A percentile compares a stretch with the other conserved stretches of the same genome.
Evolutionary conservation across 2,329 filamentous ascomycete species (phyloP).

Genomic region (Pyrenophora teres): DNA sequence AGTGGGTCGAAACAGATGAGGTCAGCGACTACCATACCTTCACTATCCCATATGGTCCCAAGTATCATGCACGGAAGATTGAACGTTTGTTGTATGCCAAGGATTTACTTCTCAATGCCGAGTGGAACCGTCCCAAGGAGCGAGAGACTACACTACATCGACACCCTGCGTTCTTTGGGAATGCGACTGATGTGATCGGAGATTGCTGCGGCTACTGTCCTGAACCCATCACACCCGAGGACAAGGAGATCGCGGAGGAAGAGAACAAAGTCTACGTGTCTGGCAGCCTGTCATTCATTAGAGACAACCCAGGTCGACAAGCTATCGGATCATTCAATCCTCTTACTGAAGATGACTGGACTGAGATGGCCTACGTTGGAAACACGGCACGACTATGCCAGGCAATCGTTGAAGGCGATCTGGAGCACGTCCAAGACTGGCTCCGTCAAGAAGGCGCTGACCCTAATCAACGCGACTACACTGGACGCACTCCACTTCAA

Average conservation of each 20-base stretch:
- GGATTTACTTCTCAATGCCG: conserved; percentile 78
- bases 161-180: conserved; percentile 84
- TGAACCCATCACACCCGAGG: conserved; percentile 68
- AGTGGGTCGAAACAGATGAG: conserved; percentile 79
- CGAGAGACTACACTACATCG: conserved; percentile 79
- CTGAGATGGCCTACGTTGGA: conserved; percentile 86
- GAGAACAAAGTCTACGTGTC: conserved; percentile 78
- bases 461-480: conserved; percentile 65
- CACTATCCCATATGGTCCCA: conserved; percentile 68
- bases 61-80: conserved; percentile 66
- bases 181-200: conserved; percentile 69
- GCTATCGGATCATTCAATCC: conserved; percentile 76
- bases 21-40: conserved; percentile 74
- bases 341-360: conserved; percentile 82
- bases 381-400: conserved; percentile 78
- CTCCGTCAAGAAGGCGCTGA: conserved; percentile 68
- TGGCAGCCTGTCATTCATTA: conserved; percentile 73
- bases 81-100: conserved; percentile 82
- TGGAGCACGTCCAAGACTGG: conserved; percentile 74
- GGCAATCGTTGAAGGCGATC: conserved; percentile 76
- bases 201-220: conserved; percentile 87
- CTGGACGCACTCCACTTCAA: conserved; percentile 76
- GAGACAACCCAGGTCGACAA: conserved; percentile 81
- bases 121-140: conserved; percentile 81
- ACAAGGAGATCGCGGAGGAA: conserved; percentile 70